These are phyloP conservation scores for Ogataea ramenticola DNA, from an alignment of 805 yeast genomes.

Conservation along the genomic window DNA sequence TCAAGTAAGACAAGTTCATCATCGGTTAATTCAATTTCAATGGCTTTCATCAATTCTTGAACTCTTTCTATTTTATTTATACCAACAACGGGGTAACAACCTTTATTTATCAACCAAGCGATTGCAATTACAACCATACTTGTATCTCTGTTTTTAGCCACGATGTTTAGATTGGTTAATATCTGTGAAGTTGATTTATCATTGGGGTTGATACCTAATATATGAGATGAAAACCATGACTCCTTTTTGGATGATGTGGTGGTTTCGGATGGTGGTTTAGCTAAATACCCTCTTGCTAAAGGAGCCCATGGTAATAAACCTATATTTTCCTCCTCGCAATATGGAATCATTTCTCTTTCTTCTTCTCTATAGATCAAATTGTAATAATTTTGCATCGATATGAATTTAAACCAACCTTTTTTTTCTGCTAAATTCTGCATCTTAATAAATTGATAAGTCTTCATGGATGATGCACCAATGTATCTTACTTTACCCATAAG, in stretches of 20 bases:
- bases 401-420: slow-evolving; percentile 48
- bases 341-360: slow-evolving; percentile 53
- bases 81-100: slow-evolving; percentile 50
- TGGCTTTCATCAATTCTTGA: slow-evolving; percentile 42
- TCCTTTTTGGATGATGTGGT: too few relatives aligned
- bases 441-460: slow-evolving; percentile 43
- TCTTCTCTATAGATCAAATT: slow-evolving; percentile 53
- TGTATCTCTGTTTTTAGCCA: slow-evolving; percentile 38
- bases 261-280: background rate
- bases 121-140: slow-evolving; percentile 48
- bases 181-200: slow-evolving; percentile 25
- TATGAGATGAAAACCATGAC: background rate
- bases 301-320: slow-evolving; percentile 62
- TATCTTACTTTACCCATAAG: slow-evolving; percentile 40
- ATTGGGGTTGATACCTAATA: slow-evolving; percentile 10
- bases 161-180: slow-evolving; percentile 43
- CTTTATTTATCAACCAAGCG: slow-evolving; percentile 49
- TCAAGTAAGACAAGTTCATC: slow-evolving; percentile 31
- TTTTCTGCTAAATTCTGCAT: slow-evolving; percentile 50
- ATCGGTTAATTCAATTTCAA: slow-evolving; percentile 31
- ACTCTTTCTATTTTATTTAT: slow-evolving; percentile 39
- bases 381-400: slow-evolving; percentile 51
- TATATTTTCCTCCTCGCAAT: slow-evolving; percentile 41
- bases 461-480: slow-evolving; percentile 59
- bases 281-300: slow-evolving; percentile 37